Conservation (phyloP, 768 basidiomycete species). For the Amanita polypyramis region DNA sequence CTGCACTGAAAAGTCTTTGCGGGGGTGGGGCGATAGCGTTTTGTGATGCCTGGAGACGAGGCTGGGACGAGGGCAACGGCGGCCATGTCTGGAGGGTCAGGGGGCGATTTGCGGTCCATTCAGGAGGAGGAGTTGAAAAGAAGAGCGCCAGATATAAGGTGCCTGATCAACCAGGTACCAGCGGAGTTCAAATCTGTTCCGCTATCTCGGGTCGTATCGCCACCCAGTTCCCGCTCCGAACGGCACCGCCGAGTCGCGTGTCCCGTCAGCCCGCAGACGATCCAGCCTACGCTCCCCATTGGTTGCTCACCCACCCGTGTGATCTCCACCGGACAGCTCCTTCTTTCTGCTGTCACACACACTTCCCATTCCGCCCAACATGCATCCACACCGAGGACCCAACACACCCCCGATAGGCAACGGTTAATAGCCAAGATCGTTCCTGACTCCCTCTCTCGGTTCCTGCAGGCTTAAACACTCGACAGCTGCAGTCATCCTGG, state of each 20-base stretch:
- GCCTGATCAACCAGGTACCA: constrained; percentile 17
- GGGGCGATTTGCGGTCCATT: constrained; percentile 23
- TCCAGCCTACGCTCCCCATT: too few relatives aligned
- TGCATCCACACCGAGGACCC: too few relatives aligned
- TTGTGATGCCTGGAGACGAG: constrained; percentile 23
- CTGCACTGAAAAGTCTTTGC: constrained; percentile 94
- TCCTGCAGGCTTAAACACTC: too few relatives aligned
- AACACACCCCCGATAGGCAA: too few relatives aligned
- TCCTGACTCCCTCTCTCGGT: too few relatives aligned
- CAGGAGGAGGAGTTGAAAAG: constrained; percentile 12
- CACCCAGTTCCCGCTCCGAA: constrained; percentile 1
- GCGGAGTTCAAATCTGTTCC: constrained; percentile 7
- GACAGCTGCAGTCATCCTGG: background rate
- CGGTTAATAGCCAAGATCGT: too few relatives aligned
- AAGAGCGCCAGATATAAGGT: constrained; percentile 13
- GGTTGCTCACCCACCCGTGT: too few relatives aligned
- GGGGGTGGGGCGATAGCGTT: constrained; percentile 73
- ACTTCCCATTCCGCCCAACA: too few relatives aligned
- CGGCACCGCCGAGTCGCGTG: background rate
- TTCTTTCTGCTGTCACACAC: too few relatives aligned
- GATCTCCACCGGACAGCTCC: too few relatives aligned
- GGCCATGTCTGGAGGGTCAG: constrained; percentile 19
- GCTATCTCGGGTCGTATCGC: constrained; percentile 3
- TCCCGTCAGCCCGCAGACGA: too few relatives aligned
- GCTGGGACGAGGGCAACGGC: constrained; percentile 17